Conservation (phyloP, 2,329 filamentous ascomycete genomes). For the Cladophialophora bantiana region DNA sequence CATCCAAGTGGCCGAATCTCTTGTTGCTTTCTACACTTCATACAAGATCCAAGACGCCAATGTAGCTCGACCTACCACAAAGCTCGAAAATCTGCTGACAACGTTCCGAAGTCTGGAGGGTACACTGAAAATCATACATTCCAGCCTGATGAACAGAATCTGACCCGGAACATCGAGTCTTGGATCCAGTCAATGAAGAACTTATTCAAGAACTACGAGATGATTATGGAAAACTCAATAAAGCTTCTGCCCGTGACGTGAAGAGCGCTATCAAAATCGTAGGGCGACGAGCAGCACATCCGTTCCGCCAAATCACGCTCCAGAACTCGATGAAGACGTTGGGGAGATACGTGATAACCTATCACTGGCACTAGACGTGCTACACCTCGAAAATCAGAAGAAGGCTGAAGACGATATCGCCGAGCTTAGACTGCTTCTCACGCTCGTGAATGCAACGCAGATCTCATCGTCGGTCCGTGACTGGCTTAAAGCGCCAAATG, state of each 20-base stretch:
- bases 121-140: neutral
- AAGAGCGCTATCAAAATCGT: constrained; percentile 20
- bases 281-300: constrained; percentile 42
- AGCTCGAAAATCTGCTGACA: neutral
- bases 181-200: neutral
- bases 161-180: neutral
- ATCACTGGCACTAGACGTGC: constrained; percentile 44
- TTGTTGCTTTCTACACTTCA: neutral
- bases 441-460: constrained; percentile 40
- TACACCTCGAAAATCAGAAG: constrained; percentile 43
- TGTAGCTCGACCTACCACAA: neutral
- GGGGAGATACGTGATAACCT: constrained; percentile 45
- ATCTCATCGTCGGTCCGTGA: constrained; percentile 38
- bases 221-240: neutral
- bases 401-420: constrained; percentile 41
- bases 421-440: constrained; percentile 42
- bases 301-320: constrained; percentile 48
- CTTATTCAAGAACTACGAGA: neutral
- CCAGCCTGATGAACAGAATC: neutral
- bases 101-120: neutral
- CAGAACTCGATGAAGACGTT: constrained; percentile 49
- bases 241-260: neutral
- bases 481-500: constrained; percentile 51
- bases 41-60: neutral
- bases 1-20: neutral